Evolutionary conservation across 1,139 yeast species (phyloP), one percentile per base, ranked within the genome.

Genomic region (Sugiyamaella neomexicana): DNA sequence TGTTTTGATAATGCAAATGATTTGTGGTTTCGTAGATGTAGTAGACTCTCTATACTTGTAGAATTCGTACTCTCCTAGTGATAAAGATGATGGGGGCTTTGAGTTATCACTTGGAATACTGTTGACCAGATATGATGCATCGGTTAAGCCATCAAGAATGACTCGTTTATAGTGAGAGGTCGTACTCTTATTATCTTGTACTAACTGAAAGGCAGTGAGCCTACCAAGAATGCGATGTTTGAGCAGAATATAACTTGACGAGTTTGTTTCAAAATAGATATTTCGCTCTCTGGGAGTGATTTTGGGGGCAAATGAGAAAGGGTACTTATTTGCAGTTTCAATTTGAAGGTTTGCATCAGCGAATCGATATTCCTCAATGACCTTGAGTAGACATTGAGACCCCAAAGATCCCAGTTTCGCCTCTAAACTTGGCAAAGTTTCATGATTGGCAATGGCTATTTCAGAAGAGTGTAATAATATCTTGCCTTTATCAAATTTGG

Each of bases 401-500:
- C 96, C 96, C 3, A 74, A 59, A 0, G 58, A 62, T 0, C 89
- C 90, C 25, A 89, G 70, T 54, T 74, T 76, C 1, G 72, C 68
- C 7, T 76, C 72, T 29, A 88, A 68, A 0, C 78, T 60, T 0
- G 52, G 55, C 13, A 79, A 69, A 9, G 80, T 76, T 52, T 83
- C 88, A 40, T 68, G 41, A 0, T 51, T 32, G 17, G 66, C 58
- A 1, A 85, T 73, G 0, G 69, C 62, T 0, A 82, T 60, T 32
- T 56, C 75, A 0, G 67, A 68, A 0, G 87, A 77, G 61, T 86
- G 95, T n/a, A 76, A 68, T 1, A 93, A 67, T 0, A 93, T 79
- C 5, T 77, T 75, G 0, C 99, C 99, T 44, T 74, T 77, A 64
- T 93, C 99, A 64, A 93, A 93, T 65, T 84, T 79, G 0, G 86